Evolutionary conservation across 208 protist species (phyloP).

Genomic region (Leptomonas seymouri): DNA sequence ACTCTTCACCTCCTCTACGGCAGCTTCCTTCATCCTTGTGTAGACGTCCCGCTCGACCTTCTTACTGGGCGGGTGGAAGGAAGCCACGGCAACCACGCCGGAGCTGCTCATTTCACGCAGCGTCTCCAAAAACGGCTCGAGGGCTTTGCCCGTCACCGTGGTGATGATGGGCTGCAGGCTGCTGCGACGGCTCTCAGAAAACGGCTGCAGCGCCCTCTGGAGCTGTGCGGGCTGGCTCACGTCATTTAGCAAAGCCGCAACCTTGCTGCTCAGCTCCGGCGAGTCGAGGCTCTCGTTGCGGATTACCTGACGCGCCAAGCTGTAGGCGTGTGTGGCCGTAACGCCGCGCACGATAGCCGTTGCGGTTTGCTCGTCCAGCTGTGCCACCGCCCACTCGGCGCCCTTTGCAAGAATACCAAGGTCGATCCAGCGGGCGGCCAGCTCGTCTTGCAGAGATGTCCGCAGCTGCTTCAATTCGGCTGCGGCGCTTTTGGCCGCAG

Average conservation of each 20-base stretch:
- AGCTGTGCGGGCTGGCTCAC: conserved; percentile 36
- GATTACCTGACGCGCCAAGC: conserved; percentile 47
- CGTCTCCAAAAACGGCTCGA: conserved; percentile 42
- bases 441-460: conserved; percentile 38
- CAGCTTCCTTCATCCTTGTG: conserved; percentile 33
- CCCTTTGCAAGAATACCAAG: conserved; percentile 53
- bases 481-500: conserved; percentile 35
- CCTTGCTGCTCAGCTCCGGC: conserved; percentile 39
- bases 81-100: conserved; percentile 56
- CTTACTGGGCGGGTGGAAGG: conserved; percentile 73
- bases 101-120: conserved; percentile 55
- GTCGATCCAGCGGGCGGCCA: conserved; percentile 49
- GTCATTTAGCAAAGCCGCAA: conserved; percentile 39
- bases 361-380: conserved; percentile 49
- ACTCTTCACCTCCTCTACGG: conserved; percentile 26
- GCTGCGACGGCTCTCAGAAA: conserved; percentile 45
- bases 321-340: conserved; percentile 40
- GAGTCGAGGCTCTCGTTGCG: conserved; percentile 69
- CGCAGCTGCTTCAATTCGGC: conserved; percentile 49
- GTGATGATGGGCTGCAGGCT: conserved; percentile 47
- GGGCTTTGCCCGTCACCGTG: conserved; percentile 44
- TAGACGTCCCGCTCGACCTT: conserved; percentile 66
- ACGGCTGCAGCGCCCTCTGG: conserved; percentile 38
- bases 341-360: conserved; percentile 43
- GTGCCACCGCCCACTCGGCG: conserved; percentile 48